Percentiles rank a stretch among this genome's conserved stretches.
These are phyloP conservation scores for Kockovaella imperatae DNA, from an alignment of 768 basidiomycete species.

Conservation along the genomic window DNA sequence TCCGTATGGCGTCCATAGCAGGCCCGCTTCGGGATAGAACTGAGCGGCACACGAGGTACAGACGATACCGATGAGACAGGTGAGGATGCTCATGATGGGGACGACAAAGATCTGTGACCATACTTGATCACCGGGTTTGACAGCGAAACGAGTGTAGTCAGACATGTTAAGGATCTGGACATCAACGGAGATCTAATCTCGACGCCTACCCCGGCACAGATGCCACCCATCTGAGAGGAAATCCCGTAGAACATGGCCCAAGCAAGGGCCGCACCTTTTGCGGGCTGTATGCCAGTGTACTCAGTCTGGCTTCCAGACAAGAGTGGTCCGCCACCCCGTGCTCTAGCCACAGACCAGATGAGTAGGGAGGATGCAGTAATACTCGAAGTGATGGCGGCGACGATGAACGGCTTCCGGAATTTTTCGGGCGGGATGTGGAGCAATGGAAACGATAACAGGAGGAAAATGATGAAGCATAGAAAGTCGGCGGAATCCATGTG, in stretches of 20 bases:
- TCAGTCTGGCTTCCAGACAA: constrained; percentile 6
- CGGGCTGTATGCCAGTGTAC: constrained; percentile 14
- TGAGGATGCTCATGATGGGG: constrained; percentile 18
- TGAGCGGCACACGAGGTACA: constrained; percentile 32
- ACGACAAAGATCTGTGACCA: constrained; percentile 11
- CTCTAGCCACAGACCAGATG: constrained; percentile 23
- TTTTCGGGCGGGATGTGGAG: constrained; percentile 30
- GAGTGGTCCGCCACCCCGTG: constrained; percentile 30
- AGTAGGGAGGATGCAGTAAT: constrained; percentile 21
- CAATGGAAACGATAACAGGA: constrained; percentile 23
- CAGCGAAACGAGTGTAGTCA: constrained; percentile 33
- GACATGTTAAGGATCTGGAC: constrained; percentile 26
- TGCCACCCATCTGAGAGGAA: constrained; percentile 18
- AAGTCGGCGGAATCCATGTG: constrained; percentile 31
- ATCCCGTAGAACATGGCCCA: constrained; percentile 36
- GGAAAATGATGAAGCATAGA: constrained; percentile 29
- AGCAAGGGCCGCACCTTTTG: constrained; percentile 20
- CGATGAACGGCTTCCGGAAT: constrained; percentile 28
- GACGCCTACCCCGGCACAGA: constrained; percentile 21
- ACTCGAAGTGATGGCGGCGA: constrained; percentile 17
- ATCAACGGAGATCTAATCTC: not conserved
- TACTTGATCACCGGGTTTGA: constrained; percentile 24
- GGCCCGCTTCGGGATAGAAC: constrained; percentile 29
- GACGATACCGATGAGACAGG: constrained; percentile 33
- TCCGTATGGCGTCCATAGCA: constrained; percentile 30